Conservation (phyloP, 1,139 yeast species). For the Waltiozyma solani region DNA sequence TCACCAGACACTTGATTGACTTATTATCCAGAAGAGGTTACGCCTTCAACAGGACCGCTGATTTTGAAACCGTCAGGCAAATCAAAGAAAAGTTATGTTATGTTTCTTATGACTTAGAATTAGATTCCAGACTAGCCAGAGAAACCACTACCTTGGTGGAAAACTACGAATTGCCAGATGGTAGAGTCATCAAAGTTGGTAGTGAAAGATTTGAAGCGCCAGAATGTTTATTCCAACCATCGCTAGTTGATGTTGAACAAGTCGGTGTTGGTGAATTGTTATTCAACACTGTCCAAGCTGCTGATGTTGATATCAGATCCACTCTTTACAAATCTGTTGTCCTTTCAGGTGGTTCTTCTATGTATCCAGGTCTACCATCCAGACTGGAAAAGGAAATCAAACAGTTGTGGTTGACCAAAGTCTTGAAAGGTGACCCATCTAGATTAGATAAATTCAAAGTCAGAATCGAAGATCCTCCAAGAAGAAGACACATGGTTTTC, state of each 20-base stretch:
- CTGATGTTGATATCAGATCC: conserved; percentile 88
- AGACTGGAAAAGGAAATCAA: conserved; percentile 92
- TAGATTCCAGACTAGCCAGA: conserved; percentile 78
- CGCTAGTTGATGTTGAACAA: conserved; percentile 93
- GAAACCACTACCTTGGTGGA: conserved; percentile 94
- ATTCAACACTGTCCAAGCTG: conserved; percentile 86
- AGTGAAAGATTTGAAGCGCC: conserved; percentile 97
- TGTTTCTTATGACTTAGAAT: conserved; percentile 86
- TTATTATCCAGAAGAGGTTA: conserved; percentile 90
- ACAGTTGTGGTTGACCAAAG: conserved; percentile 90
- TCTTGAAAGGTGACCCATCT: conserved; percentile 77
- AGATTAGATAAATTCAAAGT: conserved; percentile 89
- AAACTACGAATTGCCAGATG: conserved; percentile 90
- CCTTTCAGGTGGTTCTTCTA: conserved; percentile 92
- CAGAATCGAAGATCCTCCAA: conserved; percentile 96
- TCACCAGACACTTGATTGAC: conserved; percentile 86
- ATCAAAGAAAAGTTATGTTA: conserved; percentile 94
- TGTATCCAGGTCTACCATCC: conserved; percentile 98
- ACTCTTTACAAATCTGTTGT: conserved; percentile 88
- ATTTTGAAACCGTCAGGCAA: conserved; percentile 96
- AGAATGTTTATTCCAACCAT: conserved; percentile 95
- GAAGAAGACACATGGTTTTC: conserved; percentile 98
- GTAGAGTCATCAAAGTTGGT: conserved; percentile 87
- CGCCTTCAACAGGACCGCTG: conserved; percentile 97
- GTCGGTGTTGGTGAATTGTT: conserved; percentile 93